Evolutionary conservation across 2,329 filamentous ascomycete genomes (phyloP), one percentile per base, ranked within the genome.

Genomic region (Calonectria ilicicola): DNA sequence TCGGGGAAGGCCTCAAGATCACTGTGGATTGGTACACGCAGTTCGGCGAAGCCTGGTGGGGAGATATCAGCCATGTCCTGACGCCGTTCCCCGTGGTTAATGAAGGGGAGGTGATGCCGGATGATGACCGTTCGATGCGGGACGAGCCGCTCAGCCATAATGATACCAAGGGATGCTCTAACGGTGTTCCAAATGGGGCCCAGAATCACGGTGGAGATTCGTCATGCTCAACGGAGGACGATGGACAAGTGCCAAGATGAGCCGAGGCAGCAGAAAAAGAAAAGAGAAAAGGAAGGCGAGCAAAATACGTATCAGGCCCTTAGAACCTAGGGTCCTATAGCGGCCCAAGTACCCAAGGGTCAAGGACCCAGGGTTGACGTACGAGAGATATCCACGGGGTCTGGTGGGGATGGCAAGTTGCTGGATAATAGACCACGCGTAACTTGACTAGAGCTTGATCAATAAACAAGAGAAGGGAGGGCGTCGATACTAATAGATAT

Each of bases 21-120:
- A 94, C 93, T 0, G 91, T 94, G 19, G 87, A 92, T 63, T 95
- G 93, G 93, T 95, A 95, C 81, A 86, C 84, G 46, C 84, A 83
- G 68, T 94, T 91, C 71, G 91, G 91, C 6, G 90, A 93, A 85
- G 80, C 87, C 44, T 94, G 93, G 93, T 94, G 92, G 92, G 92
- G 92, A 60, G 90, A 93, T 76, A 93, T 94, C 77, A 90, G 87
- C 79, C 91, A 91, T 80, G 91, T 93, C 21, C 86, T 94, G 67
- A 92, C 90, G 42, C 91, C 92, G 5, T 94, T 92, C 84, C 93
- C 91, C 1, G 87, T 90, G 15, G 90, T 93, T 19, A 86, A 86
- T 67, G 88, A 89, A 49, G 84, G 88, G 32, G 87, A 91, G 75
- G 87, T 93, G 51, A 82, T 91, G 69, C 88, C 88, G 1, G 89